Base-by-base conservation (phyloP, 371 early-diverging fungal species). In the Mortierella sp. region DNA sequence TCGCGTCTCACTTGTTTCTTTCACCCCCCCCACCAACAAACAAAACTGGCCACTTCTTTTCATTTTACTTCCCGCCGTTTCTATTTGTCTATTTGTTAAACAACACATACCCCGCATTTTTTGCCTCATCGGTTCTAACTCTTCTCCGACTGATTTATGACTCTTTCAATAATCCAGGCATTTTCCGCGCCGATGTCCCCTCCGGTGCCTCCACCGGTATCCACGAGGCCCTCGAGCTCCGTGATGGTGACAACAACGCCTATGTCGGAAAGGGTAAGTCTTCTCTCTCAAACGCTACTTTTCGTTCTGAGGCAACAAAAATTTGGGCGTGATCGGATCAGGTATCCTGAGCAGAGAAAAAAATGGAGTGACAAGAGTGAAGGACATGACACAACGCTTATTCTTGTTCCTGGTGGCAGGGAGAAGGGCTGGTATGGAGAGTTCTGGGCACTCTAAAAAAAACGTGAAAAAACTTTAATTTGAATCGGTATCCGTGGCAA, bases 171-270 rank as follows among this genome's bases (percentile, higher is more conserved):
- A 55, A 32, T 60, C 2, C 27, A 89, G 89, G 93, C 80, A 89
- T 95, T 77, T 97, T 98, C 95, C 96, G 98, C 80, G 97, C 99
- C 70, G 98, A 97, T 78, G 99, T 99, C 51, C 99, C 99, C 75
- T 98, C 98, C 81, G 99, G 99, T 86, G 99, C 99, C 71, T 99
- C 99, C 70, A 99, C 99, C 70, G 99, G 99, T 83, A 92, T 99
- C 86, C 97, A 99, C 91, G 99, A 99, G 92, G 99, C 99, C 58
- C 93, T 97, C 70, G 99, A 99, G 91, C 95, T 99, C 77, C 96
- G 99, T 82, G 99, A 99, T 83, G 92, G 92, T 51, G 94, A 95
- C 91, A 96, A 97, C 88, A 72, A 83, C 60, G 91, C 91, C 71
- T 99, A 99, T 89, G 88, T 97, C 81, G 99, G 99, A 91, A 99